Evolutionary conservation across 169 alveolate genomes (phyloP).

Genomic region (Eimeria necatrix): DNA sequence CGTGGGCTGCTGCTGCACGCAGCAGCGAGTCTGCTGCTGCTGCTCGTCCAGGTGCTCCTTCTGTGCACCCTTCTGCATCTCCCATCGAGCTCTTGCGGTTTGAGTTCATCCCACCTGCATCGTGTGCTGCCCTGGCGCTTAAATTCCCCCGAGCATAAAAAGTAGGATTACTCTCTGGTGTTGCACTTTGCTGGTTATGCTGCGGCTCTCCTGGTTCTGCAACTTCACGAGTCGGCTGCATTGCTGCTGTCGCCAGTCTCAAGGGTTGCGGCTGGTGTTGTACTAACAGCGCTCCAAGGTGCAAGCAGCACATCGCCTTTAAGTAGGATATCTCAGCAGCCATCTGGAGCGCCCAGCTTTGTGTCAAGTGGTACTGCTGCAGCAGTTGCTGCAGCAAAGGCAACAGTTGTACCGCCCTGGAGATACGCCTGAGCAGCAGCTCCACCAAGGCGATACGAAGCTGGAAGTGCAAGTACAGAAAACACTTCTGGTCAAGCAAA

Average conservation of each 20-base stretch:
- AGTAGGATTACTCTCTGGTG: background rate
- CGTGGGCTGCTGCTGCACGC: slow-evolving; percentile 73
- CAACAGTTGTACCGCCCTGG: slow-evolving; percentile 36
- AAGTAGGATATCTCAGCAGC: slow-evolving; percentile 44
- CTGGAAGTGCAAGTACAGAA: slow-evolving; percentile 54
- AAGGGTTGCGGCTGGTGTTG: slow-evolving; percentile 46
- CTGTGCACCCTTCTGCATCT: background rate
- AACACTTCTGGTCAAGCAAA: background rate
- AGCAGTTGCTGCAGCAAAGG: slow-evolving; percentile 56
- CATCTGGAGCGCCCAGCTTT: slow-evolving; percentile 26
- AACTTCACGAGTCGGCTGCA: background rate
- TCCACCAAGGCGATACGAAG: slow-evolving; percentile 68
- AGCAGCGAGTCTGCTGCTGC: slow-evolving; percentile 17
- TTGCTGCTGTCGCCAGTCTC: background rate
- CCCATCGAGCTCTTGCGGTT: background rate
- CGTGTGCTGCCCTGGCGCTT: background rate
- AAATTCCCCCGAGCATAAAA: background rate
- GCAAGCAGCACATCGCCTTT: slow-evolving; percentile 73
- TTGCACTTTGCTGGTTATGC: background rate
- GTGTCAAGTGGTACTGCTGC: slow-evolving; percentile 48
- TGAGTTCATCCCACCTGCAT: background rate
- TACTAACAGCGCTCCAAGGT: slow-evolving; percentile 26
- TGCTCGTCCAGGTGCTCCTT: background rate
- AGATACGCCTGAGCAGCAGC: slow-evolving; percentile 62
- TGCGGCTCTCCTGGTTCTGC: slow-evolving; percentile 4